Evolutionary conservation across 768 basidiomycete genomes (phyloP).

Genomic region (Podaxis pistillaris): DNA sequence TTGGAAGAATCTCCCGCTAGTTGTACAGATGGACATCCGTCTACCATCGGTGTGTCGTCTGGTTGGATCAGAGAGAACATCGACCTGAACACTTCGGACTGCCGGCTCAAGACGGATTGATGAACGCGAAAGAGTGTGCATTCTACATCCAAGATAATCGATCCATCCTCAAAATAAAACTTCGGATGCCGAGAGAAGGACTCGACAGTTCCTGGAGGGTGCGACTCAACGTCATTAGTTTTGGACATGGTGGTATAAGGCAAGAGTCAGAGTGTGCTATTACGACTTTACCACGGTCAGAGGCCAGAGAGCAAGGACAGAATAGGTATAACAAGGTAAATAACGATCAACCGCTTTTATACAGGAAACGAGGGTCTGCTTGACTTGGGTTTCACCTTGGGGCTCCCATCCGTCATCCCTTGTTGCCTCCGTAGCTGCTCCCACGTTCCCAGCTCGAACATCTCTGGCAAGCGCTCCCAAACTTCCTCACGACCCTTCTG

Average conservation of each 20-base stretch:
- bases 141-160: conserved; percentile 35
- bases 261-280: neutral
- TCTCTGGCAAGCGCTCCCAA: conserved; percentile 37
- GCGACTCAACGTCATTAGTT: neutral
- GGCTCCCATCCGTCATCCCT: conserved; percentile 15
- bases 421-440: conserved; percentile 30
- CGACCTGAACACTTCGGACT: conserved; percentile 38
- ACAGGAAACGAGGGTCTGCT: conserved; percentile 10
- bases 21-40: conserved; percentile 35
- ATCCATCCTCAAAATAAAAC: conserved; percentile 40
- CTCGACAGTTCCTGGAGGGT: neutral
- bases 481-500: conserved; percentile 33
- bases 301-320: neutral
- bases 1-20: conserved; percentile 23
- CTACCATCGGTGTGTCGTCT: conserved; percentile 25
- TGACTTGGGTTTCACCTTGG: neutral
- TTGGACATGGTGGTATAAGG: neutral
- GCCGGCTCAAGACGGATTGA: conserved; percentile 36
- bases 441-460: conserved; percentile 39
- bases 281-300: neutral
- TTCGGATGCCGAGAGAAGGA: conserved; percentile 23
- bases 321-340: neutral
- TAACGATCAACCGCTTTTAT: neutral
- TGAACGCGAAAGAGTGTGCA: conserved; percentile 34
- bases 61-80: conserved; percentile 40